These are phyloP conservation scores for Talaromyces rugulosus DNA, from an alignment of 2,329 filamentous ascomycete genomes.

Conservation along the genomic window DNA sequence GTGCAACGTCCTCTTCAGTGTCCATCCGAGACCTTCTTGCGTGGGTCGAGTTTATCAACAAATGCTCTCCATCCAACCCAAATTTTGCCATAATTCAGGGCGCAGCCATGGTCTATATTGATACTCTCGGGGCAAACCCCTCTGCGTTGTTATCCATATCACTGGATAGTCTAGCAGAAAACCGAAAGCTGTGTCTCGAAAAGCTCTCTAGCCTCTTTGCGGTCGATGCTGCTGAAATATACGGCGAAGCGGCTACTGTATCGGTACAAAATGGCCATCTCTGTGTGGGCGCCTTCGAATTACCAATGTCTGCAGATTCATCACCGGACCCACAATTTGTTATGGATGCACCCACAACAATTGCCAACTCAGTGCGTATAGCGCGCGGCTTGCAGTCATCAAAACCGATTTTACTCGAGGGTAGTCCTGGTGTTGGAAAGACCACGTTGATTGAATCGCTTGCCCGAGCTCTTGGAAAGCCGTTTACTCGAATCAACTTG, in stretches of 20 bases:
- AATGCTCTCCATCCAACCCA: constrained; percentile 47
- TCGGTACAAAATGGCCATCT: constrained; percentile 52
- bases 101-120: constrained; percentile 91
- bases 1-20: constrained; percentile 70
- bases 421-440: constrained; percentile 96
- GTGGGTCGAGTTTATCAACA: constrained; percentile 91
- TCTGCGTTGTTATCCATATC: constrained; percentile 77
- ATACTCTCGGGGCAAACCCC: constrained; percentile 91
- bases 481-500: constrained; percentile 89
- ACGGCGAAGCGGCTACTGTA: constrained; percentile 61
- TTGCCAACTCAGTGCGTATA: constrained; percentile 84
- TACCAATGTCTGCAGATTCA: constrained; percentile 51
- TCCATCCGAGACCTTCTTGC: constrained; percentile 89
- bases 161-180: constrained; percentile 62
- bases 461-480: constrained; percentile 71
- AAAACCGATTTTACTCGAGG: constrained; percentile 91
- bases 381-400: constrained; percentile 80
- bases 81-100: constrained; percentile 67
- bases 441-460: constrained; percentile 87
- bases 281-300: constrained; percentile 69
- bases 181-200: constrained; percentile 68
- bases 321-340: constrained; percentile 62
- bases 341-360: constrained; percentile 84
- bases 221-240: constrained; percentile 60
- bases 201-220: constrained; percentile 66